Evolutionary conservation across 352 stramenopile genomes (phyloP).

Genomic region (Pseudoperonospora humuli): DNA sequence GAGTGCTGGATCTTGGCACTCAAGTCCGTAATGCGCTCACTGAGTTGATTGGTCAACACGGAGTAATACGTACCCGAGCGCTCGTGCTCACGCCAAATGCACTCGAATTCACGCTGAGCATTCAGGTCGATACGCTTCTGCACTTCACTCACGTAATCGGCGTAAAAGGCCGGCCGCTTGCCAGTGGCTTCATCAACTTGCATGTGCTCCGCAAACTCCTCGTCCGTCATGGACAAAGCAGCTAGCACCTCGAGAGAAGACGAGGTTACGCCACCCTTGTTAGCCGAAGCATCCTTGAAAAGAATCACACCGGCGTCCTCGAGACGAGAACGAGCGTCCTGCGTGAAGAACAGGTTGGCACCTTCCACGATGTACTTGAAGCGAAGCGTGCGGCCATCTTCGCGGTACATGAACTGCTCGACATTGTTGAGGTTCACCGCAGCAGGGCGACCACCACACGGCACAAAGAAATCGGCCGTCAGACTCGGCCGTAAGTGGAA

Average conservation of each 20-base stretch:
- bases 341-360: slow-evolving; percentile 96
- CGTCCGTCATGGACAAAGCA: slow-evolving; percentile 61
- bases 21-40: slow-evolving; percentile 73
- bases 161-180: slow-evolving; percentile 62
- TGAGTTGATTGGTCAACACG: slow-evolving; percentile 67
- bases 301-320: slow-evolving; percentile 94
- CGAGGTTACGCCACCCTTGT: slow-evolving; percentile 80
- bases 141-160: slow-evolving; percentile 71
- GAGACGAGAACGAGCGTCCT: slow-evolving; percentile 90
- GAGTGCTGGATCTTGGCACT: slow-evolving; percentile 79
- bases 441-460: slow-evolving; percentile 91
- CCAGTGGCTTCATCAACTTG: slow-evolving; percentile 53
- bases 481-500: slow-evolving; percentile 93
- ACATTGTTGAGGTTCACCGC: slow-evolving; percentile 96
- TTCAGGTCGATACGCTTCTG: slow-evolving; percentile 76
- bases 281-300: slow-evolving; percentile 94
- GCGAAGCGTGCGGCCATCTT: slow-evolving; percentile 71
- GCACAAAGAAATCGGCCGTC: slow-evolving; percentile 95
- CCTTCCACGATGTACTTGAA: slow-evolving; percentile 96
- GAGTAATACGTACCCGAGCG: slow-evolving; percentile 60
- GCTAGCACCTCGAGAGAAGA: slow-evolving; percentile 75
- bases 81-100: slow-evolving; percentile 77
- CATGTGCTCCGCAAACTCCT: slow-evolving; percentile 79
- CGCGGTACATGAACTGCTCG: slow-evolving; percentile 79
- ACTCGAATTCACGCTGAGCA: slow-evolving; percentile 74